Evolutionary conservation across 768 basidiomycete genomes (phyloP).

Genomic region (Gloeopeniophorella convolvens): DNA sequence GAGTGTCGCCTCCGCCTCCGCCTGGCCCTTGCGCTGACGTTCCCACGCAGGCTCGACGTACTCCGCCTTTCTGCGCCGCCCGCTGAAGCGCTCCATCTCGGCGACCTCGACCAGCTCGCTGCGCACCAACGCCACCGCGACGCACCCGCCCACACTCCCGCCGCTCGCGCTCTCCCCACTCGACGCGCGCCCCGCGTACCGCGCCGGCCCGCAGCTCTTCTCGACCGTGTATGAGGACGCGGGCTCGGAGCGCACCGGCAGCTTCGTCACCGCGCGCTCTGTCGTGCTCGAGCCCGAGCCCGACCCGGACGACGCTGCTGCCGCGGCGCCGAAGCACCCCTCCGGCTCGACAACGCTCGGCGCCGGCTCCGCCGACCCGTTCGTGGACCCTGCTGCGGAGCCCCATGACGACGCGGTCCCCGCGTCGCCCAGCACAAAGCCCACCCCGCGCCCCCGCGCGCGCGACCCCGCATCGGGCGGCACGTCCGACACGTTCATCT

Average conservation of each 20-base stretch:
- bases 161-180: slow-evolving; percentile 32
- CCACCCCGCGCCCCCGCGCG: slow-evolving; percentile 5
- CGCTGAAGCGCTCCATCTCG: slow-evolving; percentile 59
- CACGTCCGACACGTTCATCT: slow-evolving; percentile 24
- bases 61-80: slow-evolving; percentile 55
- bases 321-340: not conserved
- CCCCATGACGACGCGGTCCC: too few relatives aligned
- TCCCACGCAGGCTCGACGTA: slow-evolving; percentile 25
- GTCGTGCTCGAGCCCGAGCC: slow-evolving; percentile 16
- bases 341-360: slow-evolving; percentile 1
- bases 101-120: slow-evolving; percentile 40
- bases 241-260: slow-evolving; percentile 24
- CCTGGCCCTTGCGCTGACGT: not conserved
- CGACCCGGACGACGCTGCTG: not conserved
- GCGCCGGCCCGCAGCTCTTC: slow-evolving; percentile 24
- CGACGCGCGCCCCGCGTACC: slow-evolving; percentile 17
- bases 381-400: not conserved
- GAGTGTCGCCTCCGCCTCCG: slow-evolving; percentile 27
- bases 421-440: not conserved
- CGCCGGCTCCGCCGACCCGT: not conserved
- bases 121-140: slow-evolving; percentile 43
- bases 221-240: slow-evolving; percentile 30
- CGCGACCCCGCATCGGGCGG: slow-evolving; percentile 18
- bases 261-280: slow-evolving; percentile 31
- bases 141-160: slow-evolving; percentile 45